phyloP scores from a whole-genome alignment of 2,329 filamentous ascomycete species.

The Fusarium pininemorale region DNA sequence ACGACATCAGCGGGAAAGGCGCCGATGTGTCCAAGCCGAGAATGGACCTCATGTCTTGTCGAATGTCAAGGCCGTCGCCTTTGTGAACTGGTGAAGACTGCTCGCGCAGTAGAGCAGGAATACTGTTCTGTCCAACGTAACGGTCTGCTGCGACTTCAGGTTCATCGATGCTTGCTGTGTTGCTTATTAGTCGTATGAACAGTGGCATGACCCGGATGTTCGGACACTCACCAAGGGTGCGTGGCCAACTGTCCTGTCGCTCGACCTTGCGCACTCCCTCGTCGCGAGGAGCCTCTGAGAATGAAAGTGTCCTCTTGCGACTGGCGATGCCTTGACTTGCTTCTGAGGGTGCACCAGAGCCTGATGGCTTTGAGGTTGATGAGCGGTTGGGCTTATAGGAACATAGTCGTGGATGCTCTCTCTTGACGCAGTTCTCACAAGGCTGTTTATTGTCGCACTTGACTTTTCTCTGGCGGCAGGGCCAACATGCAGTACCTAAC shows the following conservation, averaged over 20 bases:
- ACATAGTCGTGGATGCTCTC: constrained; percentile 71
- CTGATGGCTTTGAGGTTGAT: constrained; percentile 49
- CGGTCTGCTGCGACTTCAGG: constrained; percentile 65
- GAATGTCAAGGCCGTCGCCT: constrained; percentile 64
- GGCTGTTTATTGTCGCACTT: constrained; percentile 76
- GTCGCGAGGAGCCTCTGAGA: constrained; percentile 43
- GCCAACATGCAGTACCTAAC: constrained; percentile 71
- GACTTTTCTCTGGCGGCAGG: constrained; percentile 73
- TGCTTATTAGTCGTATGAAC: constrained; percentile 29
- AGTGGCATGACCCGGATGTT: constrained; percentile 19
- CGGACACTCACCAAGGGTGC: constrained; percentile 49
- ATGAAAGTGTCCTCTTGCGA: constrained; percentile 50
- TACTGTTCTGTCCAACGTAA: constrained; percentile 74
- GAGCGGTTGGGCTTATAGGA: constrained; percentile 71
- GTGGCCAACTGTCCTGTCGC: constrained; percentile 55
- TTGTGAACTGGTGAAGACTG: constrained; percentile 64
- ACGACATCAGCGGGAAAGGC: constrained; percentile 73
- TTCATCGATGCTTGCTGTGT: constrained; percentile 58
- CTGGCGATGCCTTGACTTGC: constrained; percentile 25
- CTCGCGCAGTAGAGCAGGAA: constrained; percentile 71
- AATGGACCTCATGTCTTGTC: constrained; percentile 72
- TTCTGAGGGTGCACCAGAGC: constrained; percentile 42
- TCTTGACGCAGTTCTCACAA: constrained; percentile 74
- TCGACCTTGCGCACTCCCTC: constrained; percentile 46
- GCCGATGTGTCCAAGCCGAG: constrained; percentile 72